These are phyloP conservation scores for Chimonanthus praecox DNA, from an alignment of 164 flowering plant genomes.

Conservation along the genomic window DNA sequence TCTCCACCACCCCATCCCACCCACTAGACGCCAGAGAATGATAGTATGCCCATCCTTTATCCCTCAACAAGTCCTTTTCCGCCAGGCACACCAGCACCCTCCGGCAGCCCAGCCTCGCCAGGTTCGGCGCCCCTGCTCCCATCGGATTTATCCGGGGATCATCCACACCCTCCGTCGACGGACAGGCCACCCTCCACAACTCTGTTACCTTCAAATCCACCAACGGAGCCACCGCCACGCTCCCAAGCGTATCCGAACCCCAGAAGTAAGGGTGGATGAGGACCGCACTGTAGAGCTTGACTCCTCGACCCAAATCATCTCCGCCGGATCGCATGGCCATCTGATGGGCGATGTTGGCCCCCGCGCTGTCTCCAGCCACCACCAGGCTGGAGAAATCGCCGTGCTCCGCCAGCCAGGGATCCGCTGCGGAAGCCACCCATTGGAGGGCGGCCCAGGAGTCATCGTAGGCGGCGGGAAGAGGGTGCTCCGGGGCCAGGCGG, in stretches of 20 bases:
- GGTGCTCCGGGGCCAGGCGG: conserved; percentile 50
- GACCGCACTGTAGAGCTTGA: background rate
- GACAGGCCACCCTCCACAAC: conserved; percentile 9
- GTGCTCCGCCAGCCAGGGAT: conserved; percentile 36
- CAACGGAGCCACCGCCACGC: background rate
- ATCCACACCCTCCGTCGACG: conserved; percentile 3
- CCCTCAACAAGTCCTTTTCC: conserved; percentile 6
- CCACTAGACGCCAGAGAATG: conserved; percentile 2
- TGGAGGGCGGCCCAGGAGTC: conserved; percentile 53
- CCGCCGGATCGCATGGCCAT: conserved; percentile 12
- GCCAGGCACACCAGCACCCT: conserved; percentile 12
- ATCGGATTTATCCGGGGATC: conserved; percentile 7
- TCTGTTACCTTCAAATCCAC: background rate
- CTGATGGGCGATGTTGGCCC: conserved; percentile 48
- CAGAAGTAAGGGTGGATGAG: conserved; percentile 8
- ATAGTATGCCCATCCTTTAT: conserved; percentile 8
- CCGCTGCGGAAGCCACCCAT: conserved; percentile 37
- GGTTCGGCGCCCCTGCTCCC: background rate
- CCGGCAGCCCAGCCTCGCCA: conserved; percentile 1
- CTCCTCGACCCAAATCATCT: conserved; percentile 18
- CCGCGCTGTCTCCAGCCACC: conserved; percentile 60
- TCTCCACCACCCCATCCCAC: conserved; percentile 14
- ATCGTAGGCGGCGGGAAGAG: conserved; percentile 29
- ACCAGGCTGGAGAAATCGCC: conserved; percentile 39
- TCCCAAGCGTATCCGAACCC: conserved; percentile 3